phyloP scores from a whole-genome alignment of 1,139 yeast genomes.

The Yamadazyma spencermartinsiae region DNA sequence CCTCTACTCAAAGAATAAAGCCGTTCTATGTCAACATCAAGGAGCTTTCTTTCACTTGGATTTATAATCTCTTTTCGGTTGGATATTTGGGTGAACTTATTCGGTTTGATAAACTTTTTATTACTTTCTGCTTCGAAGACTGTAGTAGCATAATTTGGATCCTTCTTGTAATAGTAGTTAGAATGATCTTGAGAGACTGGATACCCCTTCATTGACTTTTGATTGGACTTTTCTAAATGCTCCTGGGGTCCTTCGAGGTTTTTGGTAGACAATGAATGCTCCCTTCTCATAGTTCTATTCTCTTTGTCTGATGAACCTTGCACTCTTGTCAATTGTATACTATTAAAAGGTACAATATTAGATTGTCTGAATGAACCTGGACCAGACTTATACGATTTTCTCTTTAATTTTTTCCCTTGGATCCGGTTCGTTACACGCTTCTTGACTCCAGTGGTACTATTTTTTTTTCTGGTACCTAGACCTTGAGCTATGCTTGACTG shows the following conservation, averaged over 20 bases:
- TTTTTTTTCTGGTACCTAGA: background rate
- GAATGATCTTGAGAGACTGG: constrained; percentile 7
- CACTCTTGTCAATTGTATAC: background rate
- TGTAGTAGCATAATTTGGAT: constrained; percentile 33
- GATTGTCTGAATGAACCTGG: background rate
- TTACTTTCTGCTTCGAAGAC: constrained; percentile 41
- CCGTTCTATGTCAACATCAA: constrained; percentile 21
- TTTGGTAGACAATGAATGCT: background rate
- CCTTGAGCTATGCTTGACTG: background rate
- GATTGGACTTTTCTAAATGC: constrained; percentile 2
- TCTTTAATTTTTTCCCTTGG: background rate
- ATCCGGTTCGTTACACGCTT: background rate
- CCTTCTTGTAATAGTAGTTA: constrained; percentile 26
- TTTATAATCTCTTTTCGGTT: background rate
- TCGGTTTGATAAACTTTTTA: constrained; percentile 14
- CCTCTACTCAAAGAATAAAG: constrained; percentile 27
- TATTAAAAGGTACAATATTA: background rate
- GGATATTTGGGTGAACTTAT: constrained; percentile 3
- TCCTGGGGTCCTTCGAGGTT: background rate
- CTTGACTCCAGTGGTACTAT: no score
- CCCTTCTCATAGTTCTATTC: background rate
- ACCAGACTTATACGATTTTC: background rate
- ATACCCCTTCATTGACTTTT: background rate
- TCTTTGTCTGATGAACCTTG: background rate
- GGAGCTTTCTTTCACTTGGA: background rate